Base-by-base conservation (phyloP, 2,329 filamentous ascomycete species). In the Aureobasidium sp. region DNA sequence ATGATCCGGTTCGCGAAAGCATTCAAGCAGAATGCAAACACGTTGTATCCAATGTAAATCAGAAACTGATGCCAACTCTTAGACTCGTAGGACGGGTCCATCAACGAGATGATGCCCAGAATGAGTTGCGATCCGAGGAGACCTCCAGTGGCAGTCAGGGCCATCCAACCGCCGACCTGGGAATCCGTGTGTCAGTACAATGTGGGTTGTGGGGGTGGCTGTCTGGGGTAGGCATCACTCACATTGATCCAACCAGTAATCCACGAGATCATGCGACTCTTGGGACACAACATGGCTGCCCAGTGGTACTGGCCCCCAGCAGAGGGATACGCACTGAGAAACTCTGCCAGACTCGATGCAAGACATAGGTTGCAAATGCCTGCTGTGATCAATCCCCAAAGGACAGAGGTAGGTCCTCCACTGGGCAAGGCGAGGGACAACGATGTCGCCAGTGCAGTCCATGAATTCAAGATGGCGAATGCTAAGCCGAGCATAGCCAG, bases 21-120 rank as follows among this genome's bases (percentile, higher is more conserved):
- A 64, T 90, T 90, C 70, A 89, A 74, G 50, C 81, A 60, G 61
- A 89, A 82, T 3, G 84, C 84, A 17, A 81, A 71, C 19, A 84
- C 62, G 15, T 83, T 85, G 67, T 85, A 85, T 7, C 72, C 85
- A 46, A 87, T 78, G 70, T 89, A 90, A 50, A 90, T 85, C 29
- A 89, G 74, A 70, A 90, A 90, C 64, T 88, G 84, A 66, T 90
- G 86, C 84, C 86, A 90, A 3, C 81, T 68, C 67, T 86, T 71
- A 1, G 81, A 62, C 23, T 77, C 74, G 67, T 85, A 89, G 53
- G 74, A 74, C 0, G 81, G 75, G 64, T 85, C 74, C 70, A 84
- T 80, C 37, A 90, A 74, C 1, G 80, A 77, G 57, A 89, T 84
- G 45, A 87, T 79, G 60, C 85, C 84, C 27, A 87, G 69, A 53